Evolutionary conservation across 192 early-diverging fungal species (phyloP), one percentile per base, ranked within the genome.

Genomic region (Coemansia nantahalensis): DNA sequence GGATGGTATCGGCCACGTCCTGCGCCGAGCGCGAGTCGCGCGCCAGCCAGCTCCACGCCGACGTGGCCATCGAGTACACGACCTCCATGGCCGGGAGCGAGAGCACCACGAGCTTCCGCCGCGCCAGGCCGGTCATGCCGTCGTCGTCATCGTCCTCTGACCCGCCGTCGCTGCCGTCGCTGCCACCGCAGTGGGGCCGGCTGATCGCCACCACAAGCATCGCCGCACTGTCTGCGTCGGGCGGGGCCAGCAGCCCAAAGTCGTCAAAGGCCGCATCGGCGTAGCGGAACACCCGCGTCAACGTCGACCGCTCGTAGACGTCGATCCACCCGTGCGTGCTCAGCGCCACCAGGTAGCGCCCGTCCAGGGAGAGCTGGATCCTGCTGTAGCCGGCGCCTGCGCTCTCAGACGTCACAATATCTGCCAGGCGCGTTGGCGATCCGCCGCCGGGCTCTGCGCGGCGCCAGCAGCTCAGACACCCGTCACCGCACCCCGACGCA

Each of bases 271-370:
- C 39, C 24, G 32, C 38, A 2, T 52, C 57, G 11, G 38, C 19
- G 33, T 69, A 65, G 5, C 73, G 66, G 24, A 68, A 76, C 22
- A 76, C 56, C 12, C 45, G 73, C 10, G 73, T 76, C 39, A 76
- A 45, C 9, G 65, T 76, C 12, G 53, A 33, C 21, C 65, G 53
- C 50, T 76, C 66, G 45, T 76, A 69, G 0, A 76, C 58, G 35
- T 68, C 65, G 48, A 76, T 38, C 19, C 17, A 8, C 0, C 72
- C 72, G 16, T 36, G 17, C 13, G 44, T 43, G 34, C 58, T 60
- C 5, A 68, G 57, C 8, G 72, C 72, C 14, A 65, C 60, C 39
- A 64, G 26, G 35, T 64, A 57, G 16, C 58, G 59, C 16, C 54
- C 48, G 33, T 68, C 65, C 3, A 35, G 28, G 26, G 72, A 60